A percentile compares a stretch with the other conserved stretches of the same genome.
Evolutionary conservation across 2,329 filamentous ascomycete genomes (phyloP).

Genomic region (Lachnellula subtilissima): DNA sequence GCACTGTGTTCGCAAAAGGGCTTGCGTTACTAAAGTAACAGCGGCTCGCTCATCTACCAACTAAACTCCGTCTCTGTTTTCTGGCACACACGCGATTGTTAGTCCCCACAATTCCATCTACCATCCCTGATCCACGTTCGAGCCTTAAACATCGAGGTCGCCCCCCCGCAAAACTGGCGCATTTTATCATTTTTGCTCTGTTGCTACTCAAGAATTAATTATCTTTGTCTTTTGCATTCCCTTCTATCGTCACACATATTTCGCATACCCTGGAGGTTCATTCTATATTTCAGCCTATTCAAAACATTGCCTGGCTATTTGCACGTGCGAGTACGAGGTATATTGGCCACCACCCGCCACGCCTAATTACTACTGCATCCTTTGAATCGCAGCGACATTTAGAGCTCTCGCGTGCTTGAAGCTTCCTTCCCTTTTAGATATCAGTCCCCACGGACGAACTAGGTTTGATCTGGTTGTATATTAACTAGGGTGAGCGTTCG

Average conservation of each 20-base stretch:
- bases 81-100: slow-evolving; percentile 19
- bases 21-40: slow-evolving; percentile 20
- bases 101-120: slow-evolving; percentile 23
- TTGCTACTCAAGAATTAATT: slow-evolving; percentile 15
- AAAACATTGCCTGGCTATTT: slow-evolving; percentile 9
- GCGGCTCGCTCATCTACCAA: slow-evolving; percentile 18
- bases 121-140: slow-evolving; percentile 10
- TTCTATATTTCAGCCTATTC: slow-evolving; percentile 16
- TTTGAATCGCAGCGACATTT: slow-evolving; percentile 9
- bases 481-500: slow-evolving; percentile 14
- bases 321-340: slow-evolving; percentile 20
- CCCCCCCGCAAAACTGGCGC: slow-evolving; percentile 10
- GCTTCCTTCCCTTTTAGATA: slow-evolving; percentile 17
- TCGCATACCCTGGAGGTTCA: slow-evolving; percentile 27
- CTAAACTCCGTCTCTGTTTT: slow-evolving; percentile 19
- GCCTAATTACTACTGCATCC: slow-evolving; percentile 15
- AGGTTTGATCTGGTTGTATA: slow-evolving; percentile 8
- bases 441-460: slow-evolving; percentile 23
- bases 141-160: slow-evolving; percentile 17
- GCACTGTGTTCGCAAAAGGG: slow-evolving; percentile 11
- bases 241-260: slow-evolving; percentile 16
- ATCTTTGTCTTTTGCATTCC: slow-evolving; percentile 5
- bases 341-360: slow-evolving; percentile 18
- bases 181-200: slow-evolving; percentile 11
- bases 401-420: slow-evolving; percentile 7